These are phyloP conservation scores for Phaeotremella skinneri DNA, from an alignment of 768 basidiomycete species.

Conservation along the genomic window DNA sequence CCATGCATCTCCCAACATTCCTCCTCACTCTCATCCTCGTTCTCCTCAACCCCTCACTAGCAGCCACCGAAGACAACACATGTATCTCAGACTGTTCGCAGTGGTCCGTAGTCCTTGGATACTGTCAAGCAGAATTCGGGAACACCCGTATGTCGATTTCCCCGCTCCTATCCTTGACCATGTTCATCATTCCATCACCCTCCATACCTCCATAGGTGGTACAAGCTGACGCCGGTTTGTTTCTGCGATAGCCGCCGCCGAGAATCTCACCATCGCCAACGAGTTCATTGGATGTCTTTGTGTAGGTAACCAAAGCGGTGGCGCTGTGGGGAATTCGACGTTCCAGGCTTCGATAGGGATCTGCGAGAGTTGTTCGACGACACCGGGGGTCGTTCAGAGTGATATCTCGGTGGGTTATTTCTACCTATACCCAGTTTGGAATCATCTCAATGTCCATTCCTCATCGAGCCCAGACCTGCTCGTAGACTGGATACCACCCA, in stretches of 20 bases:
- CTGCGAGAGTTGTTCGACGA: conserved; percentile 27
- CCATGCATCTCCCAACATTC: too few relatives aligned
- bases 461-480: not conserved
- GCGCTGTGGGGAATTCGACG: conserved; percentile 19
- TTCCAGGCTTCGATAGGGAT: conserved; percentile 16
- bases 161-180: conserved; percentile 2
- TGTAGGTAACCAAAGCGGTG: conserved; percentile 13
- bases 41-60: too few relatives aligned
- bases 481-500: not conserved
- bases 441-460: not conserved
- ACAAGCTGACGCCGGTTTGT: not conserved
- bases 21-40: too few relatives aligned
- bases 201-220: not conserved
- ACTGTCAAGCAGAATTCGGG: conserved; percentile 26
- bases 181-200: not conserved
- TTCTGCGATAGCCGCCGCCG: conserved; percentile 13
- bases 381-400: conserved; percentile 19
- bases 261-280: conserved; percentile 27
- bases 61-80: conserved; percentile 19
- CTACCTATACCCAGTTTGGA: not conserved
- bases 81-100: conserved; percentile 34
- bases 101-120: conserved; percentile 31
- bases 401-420: conserved; percentile 28
- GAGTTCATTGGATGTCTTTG: conserved; percentile 35
- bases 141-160: conserved; percentile 23